These are phyloP conservation scores for Phytomonas sp. DNA, from an alignment of 208 protist genomes.

Conservation along the genomic window DNA sequence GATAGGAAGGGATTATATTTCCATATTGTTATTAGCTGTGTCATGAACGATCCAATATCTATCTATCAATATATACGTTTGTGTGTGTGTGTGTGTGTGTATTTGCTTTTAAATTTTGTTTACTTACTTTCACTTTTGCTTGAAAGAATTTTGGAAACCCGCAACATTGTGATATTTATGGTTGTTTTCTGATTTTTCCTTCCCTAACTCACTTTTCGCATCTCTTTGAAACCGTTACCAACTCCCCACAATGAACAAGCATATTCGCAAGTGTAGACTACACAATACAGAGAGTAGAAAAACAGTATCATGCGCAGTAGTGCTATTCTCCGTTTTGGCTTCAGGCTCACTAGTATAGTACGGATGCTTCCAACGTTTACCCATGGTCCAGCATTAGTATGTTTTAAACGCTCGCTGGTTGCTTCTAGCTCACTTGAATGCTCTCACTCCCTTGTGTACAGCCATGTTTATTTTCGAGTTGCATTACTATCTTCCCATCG, in stretches of 20 bases:
- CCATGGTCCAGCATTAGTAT: background rate
- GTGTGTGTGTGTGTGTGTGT: background rate
- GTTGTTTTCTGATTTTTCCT: background rate
- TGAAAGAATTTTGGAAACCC: background rate
- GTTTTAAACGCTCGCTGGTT: background rate
- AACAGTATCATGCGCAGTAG: background rate
- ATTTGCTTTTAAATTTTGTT: background rate
- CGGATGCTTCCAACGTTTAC: background rate
- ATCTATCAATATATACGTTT: too few relatives aligned
- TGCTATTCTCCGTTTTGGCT: background rate
- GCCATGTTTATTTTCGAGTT: background rate
- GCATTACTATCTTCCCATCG: background rate
- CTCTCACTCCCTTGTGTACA: background rate
- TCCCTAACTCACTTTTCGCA: background rate
- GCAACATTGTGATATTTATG: background rate
- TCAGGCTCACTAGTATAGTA: background rate
- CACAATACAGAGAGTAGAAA: constrained; percentile 3
- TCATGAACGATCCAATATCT: background rate
- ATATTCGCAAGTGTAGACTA: constrained; percentile 12
- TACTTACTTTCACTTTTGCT: background rate
- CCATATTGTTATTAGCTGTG: background rate
- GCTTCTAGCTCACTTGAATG: background rate
- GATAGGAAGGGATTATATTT: background rate
- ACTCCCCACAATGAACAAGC: background rate
- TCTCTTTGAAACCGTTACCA: background rate